These are phyloP conservation scores for Boletus barrowsii DNA, from an alignment of 768 basidiomycete genomes.

Conservation along the genomic window DNA sequence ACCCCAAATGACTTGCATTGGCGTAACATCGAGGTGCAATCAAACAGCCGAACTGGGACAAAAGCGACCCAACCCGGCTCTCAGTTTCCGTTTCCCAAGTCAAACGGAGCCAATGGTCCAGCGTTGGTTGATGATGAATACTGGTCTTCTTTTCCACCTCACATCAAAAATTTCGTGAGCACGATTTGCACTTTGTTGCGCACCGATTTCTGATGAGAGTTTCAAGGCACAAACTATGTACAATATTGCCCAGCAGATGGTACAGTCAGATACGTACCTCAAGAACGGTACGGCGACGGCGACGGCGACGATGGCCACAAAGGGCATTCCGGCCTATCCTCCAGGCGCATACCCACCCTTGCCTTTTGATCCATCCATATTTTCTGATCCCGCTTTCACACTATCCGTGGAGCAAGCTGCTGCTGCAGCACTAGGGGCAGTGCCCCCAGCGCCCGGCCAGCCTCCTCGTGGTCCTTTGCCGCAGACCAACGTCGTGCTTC, in stretches of 20 bases:
- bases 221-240: conserved; percentile 61
- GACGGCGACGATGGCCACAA: conserved; percentile 33
- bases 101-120: conserved; percentile 20
- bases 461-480: conserved; percentile 33
- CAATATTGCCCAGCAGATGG: conserved; percentile 66
- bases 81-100: conserved; percentile 22
- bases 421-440: conserved; percentile 33
- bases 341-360: conserved; percentile 41
- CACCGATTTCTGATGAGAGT: conserved; percentile 31
- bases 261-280: conserved; percentile 40
- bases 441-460: conserved; percentile 29
- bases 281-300: conserved; percentile 34
- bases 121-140: conserved; percentile 55
- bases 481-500: conserved; percentile 37
- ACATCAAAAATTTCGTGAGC: conserved; percentile 67
- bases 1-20: conserved; percentile 62
- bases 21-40: conserved; percentile 34
- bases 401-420: conserved; percentile 50
- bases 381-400: conserved; percentile 52
- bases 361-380: conserved; percentile 52
- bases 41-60: conserved; percentile 24
- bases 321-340: conserved; percentile 37
- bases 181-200: conserved; percentile 22
- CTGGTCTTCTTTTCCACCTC: conserved; percentile 65
- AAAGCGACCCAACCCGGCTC: conserved; percentile 18